Conservation (phyloP, 495 filamentous ascomycete species). For the Patellaria atrata region DNA sequence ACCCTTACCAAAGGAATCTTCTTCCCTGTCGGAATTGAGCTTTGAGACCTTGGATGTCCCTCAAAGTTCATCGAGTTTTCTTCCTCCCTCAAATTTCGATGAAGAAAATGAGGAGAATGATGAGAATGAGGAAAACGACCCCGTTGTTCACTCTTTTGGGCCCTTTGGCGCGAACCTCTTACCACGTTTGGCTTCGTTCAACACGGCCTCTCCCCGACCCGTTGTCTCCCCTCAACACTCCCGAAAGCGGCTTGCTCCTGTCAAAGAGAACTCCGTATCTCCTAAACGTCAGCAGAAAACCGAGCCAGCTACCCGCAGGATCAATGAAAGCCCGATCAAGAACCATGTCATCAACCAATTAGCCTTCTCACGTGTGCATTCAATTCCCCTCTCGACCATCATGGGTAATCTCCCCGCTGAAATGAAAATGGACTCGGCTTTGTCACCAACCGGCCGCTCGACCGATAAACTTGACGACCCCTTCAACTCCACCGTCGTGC, state of each 20-base stretch:
- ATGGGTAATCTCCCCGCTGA: slow-evolving; percentile 67
- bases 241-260: slow-evolving; percentile 3
- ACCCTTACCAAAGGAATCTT: slow-evolving; percentile 11
- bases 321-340: slow-evolving; percentile 26
- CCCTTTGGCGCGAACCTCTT: slow-evolving; percentile 74
- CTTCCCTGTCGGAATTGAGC: too few relatives aligned
- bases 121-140: slow-evolving; percentile 84
- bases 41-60: too few relatives aligned
- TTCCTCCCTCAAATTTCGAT: too few relatives aligned
- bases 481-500: slow-evolving; percentile 2
- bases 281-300: slow-evolving; percentile 8
- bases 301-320: slow-evolving; percentile 1
- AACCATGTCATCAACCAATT: slow-evolving; percentile 88
- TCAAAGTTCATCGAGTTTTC: too few relatives aligned
- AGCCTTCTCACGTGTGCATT: slow-evolving; percentile 90
- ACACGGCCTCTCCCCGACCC: slow-evolving; percentile 8
- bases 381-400: slow-evolving; percentile 78
- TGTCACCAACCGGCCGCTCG: background rate
- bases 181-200: slow-evolving; percentile 60
- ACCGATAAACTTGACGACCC: too few relatives aligned
- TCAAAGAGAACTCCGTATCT: slow-evolving; percentile 6
- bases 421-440: slow-evolving; percentile 33
- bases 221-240: slow-evolving; percentile 3
- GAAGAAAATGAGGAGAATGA: too few relatives aligned
- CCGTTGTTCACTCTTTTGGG: slow-evolving; percentile 77